These are phyloP conservation scores for Micromonas pusilla DNA, from an alignment of 139 green algal species.

Conservation along the genomic window DNA sequence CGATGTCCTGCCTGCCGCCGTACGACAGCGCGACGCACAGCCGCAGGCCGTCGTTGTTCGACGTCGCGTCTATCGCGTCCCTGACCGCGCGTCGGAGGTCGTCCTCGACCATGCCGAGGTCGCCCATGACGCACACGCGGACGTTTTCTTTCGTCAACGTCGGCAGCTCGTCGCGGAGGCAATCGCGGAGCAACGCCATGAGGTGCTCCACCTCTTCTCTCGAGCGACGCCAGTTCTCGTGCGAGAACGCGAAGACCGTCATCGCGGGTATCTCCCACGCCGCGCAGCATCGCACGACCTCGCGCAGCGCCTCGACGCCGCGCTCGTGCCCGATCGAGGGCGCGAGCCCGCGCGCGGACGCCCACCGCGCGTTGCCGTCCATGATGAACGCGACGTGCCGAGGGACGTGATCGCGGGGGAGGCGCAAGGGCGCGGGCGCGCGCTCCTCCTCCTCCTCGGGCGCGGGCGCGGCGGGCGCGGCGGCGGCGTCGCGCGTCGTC, in stretches of 20 bases:
- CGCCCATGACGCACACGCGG: conserved; percentile 54
- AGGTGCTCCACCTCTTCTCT: conserved; percentile 56
- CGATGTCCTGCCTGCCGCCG: conserved; percentile 61
- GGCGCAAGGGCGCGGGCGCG: background rate
- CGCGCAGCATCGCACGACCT: conserved; percentile 38
- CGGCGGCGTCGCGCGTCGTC: too few relatives aligned
- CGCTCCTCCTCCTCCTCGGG: background rate
- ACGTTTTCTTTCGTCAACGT: conserved; percentile 35
- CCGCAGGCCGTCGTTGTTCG: conserved; percentile 38
- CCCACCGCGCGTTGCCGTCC: conserved; percentile 70
- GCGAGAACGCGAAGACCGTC: conserved; percentile 59
- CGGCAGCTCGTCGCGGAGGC: conserved; percentile 38
- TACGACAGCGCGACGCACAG: conserved; percentile 57
- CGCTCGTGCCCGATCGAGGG: conserved; percentile 44
- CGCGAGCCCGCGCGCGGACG: conserved; percentile 29
- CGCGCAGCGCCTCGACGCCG: conserved; percentile 46
- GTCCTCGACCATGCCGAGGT: conserved; percentile 41
- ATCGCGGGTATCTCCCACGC: conserved; percentile 53
- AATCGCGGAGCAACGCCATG: conserved; percentile 51
- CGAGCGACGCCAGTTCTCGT: conserved; percentile 66
- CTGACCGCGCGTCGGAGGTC: conserved; percentile 45
- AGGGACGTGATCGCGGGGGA: conserved; percentile 7
- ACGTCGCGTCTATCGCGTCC: conserved; percentile 42
- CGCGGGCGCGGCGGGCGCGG: background rate
- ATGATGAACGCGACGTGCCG: conserved; percentile 59